A percentile compares a stretch with the other conserved stretches of the same genome.
Conservation (phyloP, 176 grass and related monocot genomes). For the Chloris gayana region DNA sequence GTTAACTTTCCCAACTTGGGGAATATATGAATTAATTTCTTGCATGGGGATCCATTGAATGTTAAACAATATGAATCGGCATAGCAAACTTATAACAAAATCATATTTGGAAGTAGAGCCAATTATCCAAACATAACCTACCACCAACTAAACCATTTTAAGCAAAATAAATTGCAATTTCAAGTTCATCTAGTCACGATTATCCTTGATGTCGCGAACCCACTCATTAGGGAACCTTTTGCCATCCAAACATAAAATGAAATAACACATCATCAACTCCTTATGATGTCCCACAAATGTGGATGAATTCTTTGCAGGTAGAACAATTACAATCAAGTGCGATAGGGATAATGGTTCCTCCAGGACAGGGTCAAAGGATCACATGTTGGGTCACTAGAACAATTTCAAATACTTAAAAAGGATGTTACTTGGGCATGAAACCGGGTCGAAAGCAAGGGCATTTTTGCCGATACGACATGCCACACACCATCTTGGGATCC, state of each 20-base stretch:
- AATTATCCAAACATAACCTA: not conserved
- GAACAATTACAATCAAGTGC: not conserved
- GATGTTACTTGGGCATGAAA: not conserved
- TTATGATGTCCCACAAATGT: not conserved
- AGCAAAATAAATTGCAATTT: not conserved
- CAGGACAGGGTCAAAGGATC: not conserved
- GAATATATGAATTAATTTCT: not conserved
- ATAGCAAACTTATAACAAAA: not conserved
- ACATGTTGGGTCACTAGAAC: not conserved
- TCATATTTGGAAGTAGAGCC: not conserved
- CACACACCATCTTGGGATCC: not conserved
- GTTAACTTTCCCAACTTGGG: not conserved
- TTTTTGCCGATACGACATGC: not conserved
- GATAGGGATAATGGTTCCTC: not conserved
- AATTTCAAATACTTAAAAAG: not conserved
- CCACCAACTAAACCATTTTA: not conserved
- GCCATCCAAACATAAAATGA: not conserved
- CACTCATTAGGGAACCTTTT: not conserved
- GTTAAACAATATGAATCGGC: not conserved
- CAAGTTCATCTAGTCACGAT: not conserved
- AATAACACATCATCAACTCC: not conserved
- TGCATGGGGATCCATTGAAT: not conserved
- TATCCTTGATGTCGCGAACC: not conserved
- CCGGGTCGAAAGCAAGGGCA: not conserved
- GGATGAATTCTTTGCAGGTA: not conserved